Conservation (phyloP, 495 filamentous ascomycete genomes). For the Bombardia bombarda region DNA sequence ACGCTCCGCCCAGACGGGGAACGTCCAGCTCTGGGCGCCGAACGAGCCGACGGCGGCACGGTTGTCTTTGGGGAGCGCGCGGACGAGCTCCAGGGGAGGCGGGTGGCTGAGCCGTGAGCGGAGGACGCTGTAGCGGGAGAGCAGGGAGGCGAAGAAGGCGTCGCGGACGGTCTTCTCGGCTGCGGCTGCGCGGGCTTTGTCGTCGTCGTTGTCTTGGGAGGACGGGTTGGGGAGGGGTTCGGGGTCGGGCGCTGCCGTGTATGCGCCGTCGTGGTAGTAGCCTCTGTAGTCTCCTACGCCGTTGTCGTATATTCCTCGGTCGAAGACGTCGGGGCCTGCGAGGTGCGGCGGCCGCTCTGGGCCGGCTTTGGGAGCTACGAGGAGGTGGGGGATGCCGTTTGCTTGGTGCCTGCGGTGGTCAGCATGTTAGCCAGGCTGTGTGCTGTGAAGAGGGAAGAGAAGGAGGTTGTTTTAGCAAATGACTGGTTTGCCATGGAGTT, state of each 20-base stretch:
- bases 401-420: slow-evolving; percentile 61
- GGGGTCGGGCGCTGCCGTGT: slow-evolving; percentile 42
- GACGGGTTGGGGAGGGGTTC: too few relatives aligned
- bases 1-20: slow-evolving; percentile 43
- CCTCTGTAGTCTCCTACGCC: slow-evolving; percentile 45
- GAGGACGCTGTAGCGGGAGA: slow-evolving; percentile 50
- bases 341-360: slow-evolving; percentile 33
- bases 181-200: slow-evolving; percentile 9
- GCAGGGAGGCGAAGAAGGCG: slow-evolving; percentile 56
- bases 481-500: slow-evolving; percentile 6
- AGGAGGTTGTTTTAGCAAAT: slow-evolving; percentile 21
- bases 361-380: slow-evolving; percentile 47
- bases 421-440: slow-evolving; percentile 31
- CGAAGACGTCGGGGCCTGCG: slow-evolving; percentile 20
- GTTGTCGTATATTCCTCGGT: slow-evolving; percentile 33
- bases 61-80: slow-evolving; percentile 46
- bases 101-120: slow-evolving; percentile 47
- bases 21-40: slow-evolving; percentile 33
- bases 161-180: slow-evolving; percentile 46
- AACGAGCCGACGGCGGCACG: slow-evolving; percentile 46
- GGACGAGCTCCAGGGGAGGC: slow-evolving; percentile 43
- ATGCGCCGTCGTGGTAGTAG: slow-evolving; percentile 66
- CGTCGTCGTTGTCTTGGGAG: slow-evolving; percentile 8
- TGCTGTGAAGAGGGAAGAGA: slow-evolving; percentile 7
- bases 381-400: slow-evolving; percentile 56